Evolutionary conservation across 106 monocot genomes (phyloP), one percentile per base, ranked within the genome.

Genomic region (Platanthera zijinensis): DNA sequence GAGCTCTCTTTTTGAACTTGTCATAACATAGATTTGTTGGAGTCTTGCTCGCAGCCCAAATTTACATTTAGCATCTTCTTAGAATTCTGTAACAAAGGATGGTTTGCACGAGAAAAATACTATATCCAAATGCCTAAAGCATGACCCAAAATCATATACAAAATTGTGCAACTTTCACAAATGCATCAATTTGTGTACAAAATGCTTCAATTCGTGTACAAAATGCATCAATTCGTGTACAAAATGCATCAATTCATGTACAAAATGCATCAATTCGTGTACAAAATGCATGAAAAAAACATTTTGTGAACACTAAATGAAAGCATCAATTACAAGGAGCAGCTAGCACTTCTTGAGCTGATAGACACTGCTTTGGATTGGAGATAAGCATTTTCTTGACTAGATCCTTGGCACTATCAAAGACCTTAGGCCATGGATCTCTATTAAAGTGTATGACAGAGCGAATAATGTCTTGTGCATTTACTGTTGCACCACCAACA

Each of bases 381-480:
- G 88, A 85, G 71, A 85, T 78, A 52, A 88, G 85, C 88, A 88
- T 88, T 59, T 52, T 67, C 75, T 81, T 88, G 21, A 88, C 83
- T 68, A 88, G 88, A 79, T 88, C 88, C 81, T 88, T 88, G 6
- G 88, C 88, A 76, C 83, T 82, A 63, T 88, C 88, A 71, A 85
- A 88, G 81, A 88, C 81, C 25, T 68, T 88, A 13, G 88, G 88
- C 88, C 88, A 88, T 61, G 88, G 88, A 14, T 88, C 88, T 85
- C 88, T 88, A 52, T 68, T 85, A 71, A 88, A 88, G 75, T 88
- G 83, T 50, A 88, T 46, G 5, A 83, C 78, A 47, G 88, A 88
- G 9, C 83, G 80, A 61, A 88, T 88, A 51, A 88, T 88, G 10
- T 85, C 88, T 72, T 85, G 83, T n/a, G 88, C 88, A 21, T n/a